phyloP scores from a whole-genome alignment of 78 protist species.

The Paratrimastix pyriformis region DNA sequence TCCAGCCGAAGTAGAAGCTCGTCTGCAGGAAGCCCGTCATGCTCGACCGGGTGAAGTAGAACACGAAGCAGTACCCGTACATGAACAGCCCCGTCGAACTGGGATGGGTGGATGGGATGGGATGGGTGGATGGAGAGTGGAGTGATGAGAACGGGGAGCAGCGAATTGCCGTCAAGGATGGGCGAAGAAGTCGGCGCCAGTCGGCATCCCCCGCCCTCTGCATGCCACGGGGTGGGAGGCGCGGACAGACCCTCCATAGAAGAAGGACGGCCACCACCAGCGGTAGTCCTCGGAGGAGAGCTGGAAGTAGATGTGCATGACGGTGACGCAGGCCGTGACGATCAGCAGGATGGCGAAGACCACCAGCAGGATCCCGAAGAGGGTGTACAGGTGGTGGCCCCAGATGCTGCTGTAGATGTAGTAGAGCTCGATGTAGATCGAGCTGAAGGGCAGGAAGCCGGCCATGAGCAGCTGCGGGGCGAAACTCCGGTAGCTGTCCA shows the following conservation, averaged over 20 bases:
- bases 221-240: too few species aligned
- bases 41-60: conserved; percentile 52
- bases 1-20: conserved; percentile 85
- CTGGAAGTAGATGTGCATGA: conserved; percentile 89
- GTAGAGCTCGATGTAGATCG: conserved; percentile 89
- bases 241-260: conserved; percentile 64
- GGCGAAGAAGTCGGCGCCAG: not conserved
- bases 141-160: not conserved
- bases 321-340: conserved; percentile 86
- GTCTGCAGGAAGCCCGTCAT: conserved; percentile 88
- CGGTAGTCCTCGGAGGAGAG: conserved; percentile 85
- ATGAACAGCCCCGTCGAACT: conserved; percentile 73
- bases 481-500: conserved; percentile 25
- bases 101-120: too few species aligned
- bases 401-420: conserved; percentile 79
- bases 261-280: conserved; percentile 78
- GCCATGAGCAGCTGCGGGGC: conserved; percentile 69
- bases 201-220: too few species aligned
- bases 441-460: conserved; percentile 63
- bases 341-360: conserved; percentile 70
- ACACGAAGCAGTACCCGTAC: conserved; percentile 70
- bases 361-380: conserved; percentile 72
- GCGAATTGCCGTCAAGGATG: not conserved
- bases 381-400: conserved; percentile 83
- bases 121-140: too few species aligned